Evolutionary conservation across 2,329 filamentous ascomycete species (phyloP), one percentile per base, ranked within the genome.

Genomic region (Exophiala oligosperma): DNA sequence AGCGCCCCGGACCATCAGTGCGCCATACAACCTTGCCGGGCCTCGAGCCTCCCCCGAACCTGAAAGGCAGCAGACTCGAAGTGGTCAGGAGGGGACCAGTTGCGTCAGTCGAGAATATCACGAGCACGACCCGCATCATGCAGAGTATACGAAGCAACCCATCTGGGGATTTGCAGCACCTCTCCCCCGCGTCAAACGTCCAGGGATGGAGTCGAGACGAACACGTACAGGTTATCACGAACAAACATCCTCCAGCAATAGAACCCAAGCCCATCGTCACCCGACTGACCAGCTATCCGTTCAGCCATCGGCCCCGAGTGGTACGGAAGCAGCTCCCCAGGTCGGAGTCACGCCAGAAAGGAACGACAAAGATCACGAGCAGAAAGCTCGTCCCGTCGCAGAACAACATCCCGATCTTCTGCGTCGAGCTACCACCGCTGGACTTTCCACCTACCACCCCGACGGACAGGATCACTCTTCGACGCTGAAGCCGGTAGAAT

Each of bases 91-190:
- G 6, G 23, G 9, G 12, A 48, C 9, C 24, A 55, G 44, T n/a
- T 49, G 53, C 37, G 49, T 53, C 9, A 58, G 49, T 29, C 56
- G 48, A 21, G 50, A 44, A 40, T 53, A 53, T 54, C 50, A 43
- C 12, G 44, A 54, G 4, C 52, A 48, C n/a, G 40, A 49, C 21
- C 43, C 56, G 23, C 24, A 23, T n/a, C 17, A 58, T 49, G 56
- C 14, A 49, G 43, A 53, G 29, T 28, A 43, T n/a, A 11, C 35
- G n/a, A 38, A 58, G 17, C 12, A 38, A 23, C 56, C 56, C 3
- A 58, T 58, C 37, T 58, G 56, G 56, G 56, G 56, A 12, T 40
- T 58, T n/a, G 56, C 56, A 3, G 56, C 56, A 14, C 56, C 57
- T 50, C 53, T 60, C 8, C 57, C 57, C 26, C 49, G 54, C 3